Base-by-base conservation (phyloP, 352 stramenopile genomes). In the Phytopythium helicoides region DNA sequence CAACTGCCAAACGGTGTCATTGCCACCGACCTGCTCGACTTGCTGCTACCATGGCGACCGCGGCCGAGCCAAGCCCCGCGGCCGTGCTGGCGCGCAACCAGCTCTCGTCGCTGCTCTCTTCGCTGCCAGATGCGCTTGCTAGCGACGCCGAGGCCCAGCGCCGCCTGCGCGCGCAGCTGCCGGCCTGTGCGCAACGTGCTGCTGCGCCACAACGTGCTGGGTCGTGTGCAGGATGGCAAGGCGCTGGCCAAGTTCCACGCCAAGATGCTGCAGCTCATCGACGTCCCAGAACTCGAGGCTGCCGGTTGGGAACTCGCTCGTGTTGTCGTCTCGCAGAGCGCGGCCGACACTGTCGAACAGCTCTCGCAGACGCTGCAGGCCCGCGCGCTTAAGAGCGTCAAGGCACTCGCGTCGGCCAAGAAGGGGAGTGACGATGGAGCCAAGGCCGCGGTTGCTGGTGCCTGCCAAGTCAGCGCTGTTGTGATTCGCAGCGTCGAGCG, bases 201-300 rank as follows among this genome's bases (percentile, higher is more conserved):
- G 9, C 34, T 62, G 55, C 64, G 86, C 23, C 81, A 89, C 56
- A 84, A 89, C 48, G 79, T 94, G 34, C 92, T 94, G 42, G 76
- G 65, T 14, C 60, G 87, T 28, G 78, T 91, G 40, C 70, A 58
- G n/a, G 73, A 87, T 28, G 76, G 81, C 60, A 90, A 90, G 45
- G 84, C 81, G 47, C 64, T 89, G 56, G 67, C 66, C 45, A 94
- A 92, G 71, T 86, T 88, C 62, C 74, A 87, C 28, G 66, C 57
- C 44, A 71, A 65, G 47, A 55, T 94, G 41, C 73, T 86, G 31
- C 57, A 86, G 56, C 58, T 90, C 52, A 66, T 86, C 16, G 77
- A 85, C 53, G 62, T 71, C 38, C 49, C 53, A 8, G 36, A 35
- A 15, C 58, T 76, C 41, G 71, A 73, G 45, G 64, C 65, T 12